Evolutionary conservation across 805 yeast species (phyloP).

Genomic region (Yarrowia sp.): DNA sequence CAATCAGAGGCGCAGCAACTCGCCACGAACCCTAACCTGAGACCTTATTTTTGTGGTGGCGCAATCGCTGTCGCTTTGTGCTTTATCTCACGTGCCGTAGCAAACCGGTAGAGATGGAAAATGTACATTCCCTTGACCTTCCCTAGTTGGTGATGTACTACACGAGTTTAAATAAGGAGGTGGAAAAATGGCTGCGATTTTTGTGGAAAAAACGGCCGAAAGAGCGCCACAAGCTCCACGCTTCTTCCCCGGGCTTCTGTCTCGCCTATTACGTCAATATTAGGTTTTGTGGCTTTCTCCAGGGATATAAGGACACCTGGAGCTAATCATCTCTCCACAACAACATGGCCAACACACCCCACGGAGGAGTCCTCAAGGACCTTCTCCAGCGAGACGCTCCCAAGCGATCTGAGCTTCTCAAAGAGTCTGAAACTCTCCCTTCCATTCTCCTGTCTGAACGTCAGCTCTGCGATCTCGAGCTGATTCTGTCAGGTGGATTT

Average conservation of each 20-base stretch:
- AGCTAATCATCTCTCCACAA: background rate
- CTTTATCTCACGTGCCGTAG: constrained; percentile 19
- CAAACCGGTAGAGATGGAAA: background rate
- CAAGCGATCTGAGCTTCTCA: constrained; percentile 52
- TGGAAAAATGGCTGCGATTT: too few species aligned
- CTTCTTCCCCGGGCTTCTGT: too few species aligned
- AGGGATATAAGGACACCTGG: too few species aligned
- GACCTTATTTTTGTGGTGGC: background rate
- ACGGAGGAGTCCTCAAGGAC: constrained; percentile 89
- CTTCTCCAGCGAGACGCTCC: constrained; percentile 75
- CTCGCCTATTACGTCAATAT: too few species aligned
- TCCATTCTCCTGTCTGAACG: constrained; percentile 65
- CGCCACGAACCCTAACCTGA: background rate
- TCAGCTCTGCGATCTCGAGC: constrained; percentile 89
- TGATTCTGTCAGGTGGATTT: constrained; percentile 90
- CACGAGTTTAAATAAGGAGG: too few species aligned
- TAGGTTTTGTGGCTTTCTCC: too few species aligned
- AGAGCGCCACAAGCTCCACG: too few species aligned
- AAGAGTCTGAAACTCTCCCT: constrained; percentile 53
- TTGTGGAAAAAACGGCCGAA: too few species aligned
- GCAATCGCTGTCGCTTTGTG: constrained; percentile 8
- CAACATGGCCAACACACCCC: constrained; percentile 59
- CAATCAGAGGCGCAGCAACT: background rate
- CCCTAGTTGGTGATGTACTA: too few species aligned
- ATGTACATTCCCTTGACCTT: background rate